These are phyloP conservation scores for Phycomyces nitens DNA, from an alignment of 192 early-diverging fungal species.

Conservation along the genomic window DNA sequence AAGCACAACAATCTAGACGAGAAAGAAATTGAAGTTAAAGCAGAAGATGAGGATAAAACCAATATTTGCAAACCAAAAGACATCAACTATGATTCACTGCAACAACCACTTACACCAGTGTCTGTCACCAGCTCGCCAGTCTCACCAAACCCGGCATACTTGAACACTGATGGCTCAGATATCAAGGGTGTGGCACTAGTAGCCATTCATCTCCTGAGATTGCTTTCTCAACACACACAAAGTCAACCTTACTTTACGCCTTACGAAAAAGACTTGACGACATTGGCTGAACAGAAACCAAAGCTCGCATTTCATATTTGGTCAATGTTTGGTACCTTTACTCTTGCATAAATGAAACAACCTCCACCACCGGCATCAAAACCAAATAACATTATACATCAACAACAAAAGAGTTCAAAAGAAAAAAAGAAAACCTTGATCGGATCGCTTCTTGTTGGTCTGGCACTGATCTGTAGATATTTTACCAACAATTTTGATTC, in stretches of 20 bases:
- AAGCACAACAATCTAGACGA: no score
- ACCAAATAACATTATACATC: no score
- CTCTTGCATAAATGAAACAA: neutral
- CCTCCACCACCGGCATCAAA: no score
- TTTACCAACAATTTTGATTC: no score
- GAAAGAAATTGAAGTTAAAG: no score
- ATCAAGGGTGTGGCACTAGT: conserved; percentile 20
- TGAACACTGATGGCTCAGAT: conserved; percentile 6
- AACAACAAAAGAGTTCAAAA: no score
- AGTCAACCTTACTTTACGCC: conserved; percentile 21
- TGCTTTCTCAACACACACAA: conserved; percentile 15
- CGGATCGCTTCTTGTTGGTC: no score
- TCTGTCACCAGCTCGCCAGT: conserved; percentile 2
- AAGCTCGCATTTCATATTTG: conserved; percentile 16
- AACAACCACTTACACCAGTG: neutral
- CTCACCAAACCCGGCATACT: neutral
- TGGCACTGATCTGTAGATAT: neutral
- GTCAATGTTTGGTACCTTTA: conserved; percentile 4
- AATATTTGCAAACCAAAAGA: neutral
- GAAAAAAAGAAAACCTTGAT: no score
- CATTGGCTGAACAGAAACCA: conserved; percentile 14
- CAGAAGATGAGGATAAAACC: neutral
- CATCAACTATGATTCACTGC: neutral
- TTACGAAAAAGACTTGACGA: conserved; percentile 22
- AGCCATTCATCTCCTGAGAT: conserved; percentile 15